Evolutionary conservation across 2,329 filamentous ascomycete species (phyloP), one percentile per base, ranked within the genome.

Genomic region (Microdochium bolleyi): DNA sequence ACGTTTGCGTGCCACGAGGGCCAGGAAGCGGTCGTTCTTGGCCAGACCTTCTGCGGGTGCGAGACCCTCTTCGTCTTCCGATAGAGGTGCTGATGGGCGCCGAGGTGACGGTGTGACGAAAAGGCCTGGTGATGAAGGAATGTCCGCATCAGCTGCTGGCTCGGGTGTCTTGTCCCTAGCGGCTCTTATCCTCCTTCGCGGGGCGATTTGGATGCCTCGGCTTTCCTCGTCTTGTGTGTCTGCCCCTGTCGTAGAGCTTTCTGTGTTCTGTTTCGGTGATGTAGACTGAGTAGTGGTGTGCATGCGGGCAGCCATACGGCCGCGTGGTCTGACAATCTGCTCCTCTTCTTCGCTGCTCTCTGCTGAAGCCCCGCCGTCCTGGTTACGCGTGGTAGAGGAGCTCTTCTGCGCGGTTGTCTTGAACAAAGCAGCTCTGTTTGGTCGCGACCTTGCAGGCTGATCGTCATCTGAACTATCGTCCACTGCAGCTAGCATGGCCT

Each of bases 1-100:
- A 50, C 84, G 81, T 63, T 92, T 94, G 60, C 83, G 80, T 48
- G 83, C 83, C 11, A 94, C 79, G 0, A 95, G 79, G 8, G 85
- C 87, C 55, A 83, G 75, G 61, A 95, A 85, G 4, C 85, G 82
- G 41, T 80, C 74, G 49, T 82, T 79, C 55, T 77, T 72, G 52
- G 68, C 56, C 11, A 66, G 50, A 55, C 69, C 59, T 14, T 69
- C 56, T 5, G 79, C 74, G 1, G 80, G 54, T 7, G 80, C 75
- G 10, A 71, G 69, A 22, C 81, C 78, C 2, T 69, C 73, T 48
- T 70, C 72, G 2, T 67, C 66, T 41, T 70, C 73, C 37, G 68
- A 63, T 19, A 59, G 61, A 2, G 60, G 60, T 41, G 64, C 60
- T 38, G 62, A 53, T 52, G 55, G 52, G 30, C 52, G 57, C 46